Evolutionary conservation across 306 rosid genomes (phyloP).

Genomic region (Gillenia trifoliata): DNA sequence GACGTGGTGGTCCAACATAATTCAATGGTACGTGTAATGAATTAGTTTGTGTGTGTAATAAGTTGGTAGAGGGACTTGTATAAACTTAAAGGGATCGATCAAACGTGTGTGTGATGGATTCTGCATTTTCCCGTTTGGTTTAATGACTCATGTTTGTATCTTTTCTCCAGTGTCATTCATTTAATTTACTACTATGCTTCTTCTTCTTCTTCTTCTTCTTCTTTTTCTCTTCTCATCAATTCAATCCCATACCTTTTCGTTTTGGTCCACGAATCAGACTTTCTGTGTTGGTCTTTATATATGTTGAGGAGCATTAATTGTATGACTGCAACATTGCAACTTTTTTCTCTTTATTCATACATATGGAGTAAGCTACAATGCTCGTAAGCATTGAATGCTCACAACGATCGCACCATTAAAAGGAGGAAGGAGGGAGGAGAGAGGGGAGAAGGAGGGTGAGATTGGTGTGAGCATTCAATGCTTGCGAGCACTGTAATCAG

Average conservation of each 20-base stretch:
- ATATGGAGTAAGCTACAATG: too few species aligned
- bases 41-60: not conserved
- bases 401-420: too few species aligned
- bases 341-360: not conserved
- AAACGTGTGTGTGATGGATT: not conserved
- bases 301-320: constrained; percentile 14
- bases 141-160: not conserved
- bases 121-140: constrained; percentile 23
- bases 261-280: constrained; percentile 11
- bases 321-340: not conserved
- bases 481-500: too few species aligned
- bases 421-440: too few species aligned
- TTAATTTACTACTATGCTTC: not conserved
- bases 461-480: too few species aligned
- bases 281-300: not conserved
- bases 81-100: not conserved
- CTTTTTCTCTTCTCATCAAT: constrained; percentile 3
- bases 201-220: constrained; percentile 26
- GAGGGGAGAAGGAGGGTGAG: too few species aligned
- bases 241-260: constrained; percentile 22
- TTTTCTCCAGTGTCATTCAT: not conserved
- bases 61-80: not conserved
- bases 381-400: too few species aligned
- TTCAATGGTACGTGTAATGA: too few species aligned
- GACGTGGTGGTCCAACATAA: too few species aligned